These are phyloP conservation scores for Eleusine indica DNA, from an alignment of 176 grass and related monocot species.

Conservation along the genomic window DNA sequence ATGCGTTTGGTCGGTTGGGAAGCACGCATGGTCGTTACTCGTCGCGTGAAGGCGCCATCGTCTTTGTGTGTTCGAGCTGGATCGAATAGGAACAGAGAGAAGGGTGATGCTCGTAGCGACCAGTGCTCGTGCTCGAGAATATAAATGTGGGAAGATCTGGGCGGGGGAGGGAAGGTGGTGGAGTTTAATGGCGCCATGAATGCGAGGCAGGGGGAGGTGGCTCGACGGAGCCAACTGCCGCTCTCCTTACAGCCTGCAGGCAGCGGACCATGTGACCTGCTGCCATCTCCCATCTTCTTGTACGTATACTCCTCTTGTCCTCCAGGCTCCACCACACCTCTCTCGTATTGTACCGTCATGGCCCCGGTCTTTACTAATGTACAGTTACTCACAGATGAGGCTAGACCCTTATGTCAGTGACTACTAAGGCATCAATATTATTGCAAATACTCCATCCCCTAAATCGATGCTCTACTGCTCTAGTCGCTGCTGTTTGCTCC, in stretches of 20 bases:
- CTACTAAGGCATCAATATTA: too few species aligned
- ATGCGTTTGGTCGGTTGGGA: background rate
- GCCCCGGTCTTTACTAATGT: background rate
- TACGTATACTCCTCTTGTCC: background rate
- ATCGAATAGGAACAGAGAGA: background rate
- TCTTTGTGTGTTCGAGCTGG: conserved; percentile 25
- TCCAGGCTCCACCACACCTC: background rate
- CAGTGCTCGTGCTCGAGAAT: background rate
- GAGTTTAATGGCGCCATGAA: conserved; percentile 46
- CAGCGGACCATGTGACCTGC: conserved; percentile 29
- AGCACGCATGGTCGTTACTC: too few species aligned
- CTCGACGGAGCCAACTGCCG: conserved; percentile 5
- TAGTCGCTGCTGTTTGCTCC: too few species aligned
- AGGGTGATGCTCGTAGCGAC: background rate
- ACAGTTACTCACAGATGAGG: too few species aligned
- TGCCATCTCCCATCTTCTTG: background rate
- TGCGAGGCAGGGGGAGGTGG: background rate
- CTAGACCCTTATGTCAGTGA: too few species aligned
- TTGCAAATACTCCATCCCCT: too few species aligned
- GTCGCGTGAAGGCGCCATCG: background rate
- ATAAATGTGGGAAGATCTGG: background rate
- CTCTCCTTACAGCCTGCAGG: conserved; percentile 3
- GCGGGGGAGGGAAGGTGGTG: background rate
- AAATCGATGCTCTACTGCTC: too few species aligned
- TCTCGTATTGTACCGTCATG: background rate